A percentile compares a stretch with the other conserved stretches of the same genome.
phyloP scores from a whole-genome alignment of 805 yeast species.

The Ogataea populi-albae region DNA sequence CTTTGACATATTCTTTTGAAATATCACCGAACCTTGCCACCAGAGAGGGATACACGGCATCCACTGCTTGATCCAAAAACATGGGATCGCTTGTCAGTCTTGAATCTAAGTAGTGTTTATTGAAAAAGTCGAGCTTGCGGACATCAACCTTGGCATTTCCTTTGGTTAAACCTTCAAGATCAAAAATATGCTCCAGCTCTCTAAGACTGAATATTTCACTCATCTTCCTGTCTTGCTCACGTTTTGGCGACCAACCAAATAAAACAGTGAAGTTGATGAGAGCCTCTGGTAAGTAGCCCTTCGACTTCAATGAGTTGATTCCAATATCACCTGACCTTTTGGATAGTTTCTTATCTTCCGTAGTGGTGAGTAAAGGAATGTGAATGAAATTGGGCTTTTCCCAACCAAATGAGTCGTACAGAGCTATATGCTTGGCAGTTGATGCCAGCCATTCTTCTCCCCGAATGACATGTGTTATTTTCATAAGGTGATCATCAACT shows the following conservation, averaged over 20 bases:
- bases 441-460: slow-evolving; percentile 99
- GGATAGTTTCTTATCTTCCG: slow-evolving; percentile 72
- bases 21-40: slow-evolving; percentile 15
- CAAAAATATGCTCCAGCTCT: slow-evolving; percentile 55
- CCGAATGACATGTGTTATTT: slow-evolving; percentile 88
- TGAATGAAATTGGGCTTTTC: slow-evolving; percentile 77
- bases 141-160: slow-evolving; percentile 93
- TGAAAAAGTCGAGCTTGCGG: slow-evolving; percentile 70
- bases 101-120: slow-evolving; percentile 60
- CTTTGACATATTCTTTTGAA: slow-evolving; percentile 32
- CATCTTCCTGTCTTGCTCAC: slow-evolving; percentile 44
- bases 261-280: slow-evolving; percentile 81
- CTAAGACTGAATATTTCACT: slow-evolving; percentile 52
- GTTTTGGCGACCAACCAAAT: slow-evolving; percentile 92
- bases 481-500: slow-evolving; percentile 90
- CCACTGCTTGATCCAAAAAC: slow-evolving; percentile 36
- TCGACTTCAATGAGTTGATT: slow-evolving; percentile 51
- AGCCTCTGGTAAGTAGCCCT: slow-evolving; percentile 83
- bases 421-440: slow-evolving; percentile 88
- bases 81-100: slow-evolving; percentile 38
- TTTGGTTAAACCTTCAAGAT: slow-evolving; percentile 72
- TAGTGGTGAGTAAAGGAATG: slow-evolving; percentile 79
- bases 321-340: slow-evolving; percentile 84
- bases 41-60: slow-evolving; percentile 27
- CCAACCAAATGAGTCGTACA: slow-evolving; percentile 88